phyloP scores from a whole-genome alignment of 768 basidiomycete genomes.

The Leucocoprinus birnbaumii region DNA sequence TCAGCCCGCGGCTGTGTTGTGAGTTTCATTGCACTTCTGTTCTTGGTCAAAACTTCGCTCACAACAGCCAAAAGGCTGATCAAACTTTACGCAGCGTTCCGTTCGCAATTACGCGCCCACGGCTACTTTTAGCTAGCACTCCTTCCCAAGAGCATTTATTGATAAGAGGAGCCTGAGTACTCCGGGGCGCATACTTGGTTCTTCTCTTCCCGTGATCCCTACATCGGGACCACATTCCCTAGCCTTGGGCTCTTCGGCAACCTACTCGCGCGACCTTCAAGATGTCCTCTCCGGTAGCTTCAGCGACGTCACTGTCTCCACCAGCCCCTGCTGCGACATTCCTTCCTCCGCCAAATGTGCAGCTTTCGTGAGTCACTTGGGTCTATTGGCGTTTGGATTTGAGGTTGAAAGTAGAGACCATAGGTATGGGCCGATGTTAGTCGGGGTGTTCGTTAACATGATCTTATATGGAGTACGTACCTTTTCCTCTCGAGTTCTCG shows the following conservation, averaged over 20 bases:
- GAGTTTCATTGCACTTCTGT: background rate
- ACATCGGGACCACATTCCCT: background rate
- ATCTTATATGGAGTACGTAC: conserved; percentile 42
- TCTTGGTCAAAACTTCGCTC: background rate
- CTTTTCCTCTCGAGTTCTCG: background rate
- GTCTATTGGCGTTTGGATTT: background rate
- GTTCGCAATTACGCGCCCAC: background rate
- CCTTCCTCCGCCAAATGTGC: conserved; percentile 23
- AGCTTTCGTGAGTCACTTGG: conserved; percentile 23
- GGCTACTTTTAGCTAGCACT: conserved; percentile 7
- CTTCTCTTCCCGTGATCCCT: background rate
- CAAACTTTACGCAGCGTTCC: background rate
- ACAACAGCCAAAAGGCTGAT: background rate
- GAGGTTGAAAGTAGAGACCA: background rate
- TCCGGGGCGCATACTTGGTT: background rate
- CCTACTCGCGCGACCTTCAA: background rate
- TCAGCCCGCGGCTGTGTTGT: background rate
- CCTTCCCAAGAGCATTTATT: background rate
- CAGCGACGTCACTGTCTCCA: background rate
- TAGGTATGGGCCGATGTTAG: conserved; percentile 44
- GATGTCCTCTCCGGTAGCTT: background rate
- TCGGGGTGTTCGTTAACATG: conserved; percentile 39
- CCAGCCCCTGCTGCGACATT: background rate
- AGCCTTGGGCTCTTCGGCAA: background rate
- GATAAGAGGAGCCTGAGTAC: background rate